Evolutionary conservation across 495 filamentous ascomycete species (phyloP).

Genomic region (Penicillium daleae): DNA sequence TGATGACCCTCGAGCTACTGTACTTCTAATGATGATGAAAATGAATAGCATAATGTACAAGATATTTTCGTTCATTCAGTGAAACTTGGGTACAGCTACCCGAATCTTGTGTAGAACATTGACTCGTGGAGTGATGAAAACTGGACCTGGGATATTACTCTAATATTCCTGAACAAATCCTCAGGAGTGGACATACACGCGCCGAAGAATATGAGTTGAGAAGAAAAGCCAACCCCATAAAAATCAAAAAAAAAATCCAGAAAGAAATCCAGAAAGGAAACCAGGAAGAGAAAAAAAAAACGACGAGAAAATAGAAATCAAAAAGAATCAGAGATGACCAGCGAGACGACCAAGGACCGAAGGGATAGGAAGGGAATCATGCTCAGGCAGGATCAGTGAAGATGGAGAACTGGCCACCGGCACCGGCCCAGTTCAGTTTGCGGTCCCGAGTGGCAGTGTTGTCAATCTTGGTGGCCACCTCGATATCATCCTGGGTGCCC

Average conservation of each 20-base stretch:
- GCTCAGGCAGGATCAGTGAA: constrained; percentile 40
- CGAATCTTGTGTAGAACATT: not conserved
- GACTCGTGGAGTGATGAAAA: constrained; percentile 3
- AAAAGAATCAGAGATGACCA: too few species aligned
- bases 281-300: constrained; percentile 2
- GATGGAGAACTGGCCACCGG: constrained; percentile 65
- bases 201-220: constrained; percentile 1
- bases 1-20: not conserved
- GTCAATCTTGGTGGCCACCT: constrained; percentile 59
- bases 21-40: constrained; percentile 13
- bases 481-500: constrained; percentile 60
- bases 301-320: not conserved
- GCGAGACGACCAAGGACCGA: too few species aligned
- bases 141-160: constrained; percentile 8
- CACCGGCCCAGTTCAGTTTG: constrained; percentile 60
- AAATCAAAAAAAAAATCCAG: not conserved
- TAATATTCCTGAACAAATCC: constrained; percentile 8
- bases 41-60: constrained; percentile 4
- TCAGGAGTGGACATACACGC: constrained; percentile 13
- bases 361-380: not conserved
- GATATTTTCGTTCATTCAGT: not conserved
- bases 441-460: constrained; percentile 62
- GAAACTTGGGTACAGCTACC: not conserved
- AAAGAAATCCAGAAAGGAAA: constrained; percentile 4
- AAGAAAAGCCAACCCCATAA: too few species aligned